Evolutionary conservation across 139 green algal species (phyloP), one percentile per base, ranked within the genome.

Genomic region (Chara braunii): DNA sequence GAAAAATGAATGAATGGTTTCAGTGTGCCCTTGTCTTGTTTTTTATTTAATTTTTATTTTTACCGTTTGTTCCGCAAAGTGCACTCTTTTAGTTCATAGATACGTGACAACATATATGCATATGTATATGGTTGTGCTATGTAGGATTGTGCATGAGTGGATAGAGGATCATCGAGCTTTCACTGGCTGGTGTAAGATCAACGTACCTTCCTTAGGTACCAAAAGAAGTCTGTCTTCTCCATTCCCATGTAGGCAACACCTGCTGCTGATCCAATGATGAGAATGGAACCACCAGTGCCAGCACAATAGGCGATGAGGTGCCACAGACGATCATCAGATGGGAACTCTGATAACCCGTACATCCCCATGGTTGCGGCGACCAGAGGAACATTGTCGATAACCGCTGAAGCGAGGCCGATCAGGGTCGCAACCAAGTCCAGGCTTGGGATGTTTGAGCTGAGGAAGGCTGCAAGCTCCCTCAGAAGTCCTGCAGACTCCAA

Each of bases 371-470:
- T 87, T n/a, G 81, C 84, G 0, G 84, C 84, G 24, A 90, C 84
- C 31, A 89, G 81, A 1, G 83, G 83, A 51, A 89, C 84, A 66
- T 90, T 90, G 72, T 90, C 84, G 32, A 90, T 84, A 4, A 90
- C 51, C 0, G 84, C 82, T 6, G 60, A 83, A 1, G 64, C 81
- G 9, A 90, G 31, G 30, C 84, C 84, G 58, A 90, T 90, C 18
- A 59, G 23, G 26, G 45, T 51, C 8, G 81, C 84, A 1, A 88
- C 78, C 11, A 88, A 53, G 43, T 83, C 74, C 2, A 58, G 8
- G 64, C 53, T 76, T 0, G 77, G 64, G 12, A 89, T 51, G 55
- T 75, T 28, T 14, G 50, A 26, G 23, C 80, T 60, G 23, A 89
- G 67, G 18, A 51, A 65, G 9, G 44, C 26, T 8, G 83, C 83